Base-by-base conservation (phyloP, 768 basidiomycete species). In the Lactifluus rugatus region DNA sequence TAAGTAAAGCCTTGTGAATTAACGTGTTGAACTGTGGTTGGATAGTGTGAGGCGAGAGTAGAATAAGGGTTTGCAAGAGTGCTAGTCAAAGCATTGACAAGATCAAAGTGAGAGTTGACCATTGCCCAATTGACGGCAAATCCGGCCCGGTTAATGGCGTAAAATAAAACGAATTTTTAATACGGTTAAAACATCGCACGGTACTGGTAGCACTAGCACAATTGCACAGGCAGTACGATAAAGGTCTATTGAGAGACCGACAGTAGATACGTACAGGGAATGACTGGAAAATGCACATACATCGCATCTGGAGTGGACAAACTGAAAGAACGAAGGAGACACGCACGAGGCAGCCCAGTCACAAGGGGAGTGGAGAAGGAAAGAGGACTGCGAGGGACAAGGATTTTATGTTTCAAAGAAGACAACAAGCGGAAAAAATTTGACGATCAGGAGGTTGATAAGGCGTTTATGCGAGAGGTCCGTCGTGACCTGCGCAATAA, bases 1-100 rank as follows among this genome's bases (percentile, higher is more conserved):
- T 69, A 63, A 2, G 69, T 66, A 51, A 72, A 73, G 11, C 72
- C 72, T 32, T 70, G 66, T 5, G 68, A 48, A 2, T 71, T 72
- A 8, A 66, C 56, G 21, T 52, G 34, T 14, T 68, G 65, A 9
- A 57, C n/a, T 14, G 56, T 25, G 56, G 59, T 61, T 41, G 60
- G 55, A 34, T 64, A 65, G 31, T 61, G 58, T 52, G 67, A 67
- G 19, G 10, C 19, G 70, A 67, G 57, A 10, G 49, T 56, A 14
- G 58, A 65, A 54, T 71, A 71, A 16, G 71, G 70, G 54, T 70
- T 68, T 11, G 66, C 52, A 3, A 71, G 64, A 0, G 69, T 58
- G 41, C 64, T 60, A 10, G 66, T 54, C 6, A 70, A 56, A 2
- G 68, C 62, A 2, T 67, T 64, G 17, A 66, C 69, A 13, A 66